Evolutionary conservation across 2,329 filamentous ascomycete genomes (phyloP), one percentile per base, ranked within the genome.

Genomic region (Magnaporthiopsis poae): DNA sequence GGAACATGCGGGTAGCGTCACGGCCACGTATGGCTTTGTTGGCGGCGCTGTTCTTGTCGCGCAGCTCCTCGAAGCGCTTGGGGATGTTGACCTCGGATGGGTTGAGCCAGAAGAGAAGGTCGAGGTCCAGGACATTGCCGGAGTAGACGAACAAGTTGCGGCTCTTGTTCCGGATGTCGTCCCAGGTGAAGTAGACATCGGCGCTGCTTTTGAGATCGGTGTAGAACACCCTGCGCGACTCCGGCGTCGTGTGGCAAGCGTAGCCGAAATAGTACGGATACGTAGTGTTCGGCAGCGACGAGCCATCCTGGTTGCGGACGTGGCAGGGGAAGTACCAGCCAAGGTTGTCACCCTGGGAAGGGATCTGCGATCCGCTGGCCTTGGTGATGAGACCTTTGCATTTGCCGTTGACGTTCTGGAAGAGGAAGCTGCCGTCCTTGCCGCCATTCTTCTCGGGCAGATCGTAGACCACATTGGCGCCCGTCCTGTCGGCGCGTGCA

Each of bases 271-370:
- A 97, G 75, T 90, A 89, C 0, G 86, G 84, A 59, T 83, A 82
- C 0, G 91, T 93, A 60, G 80, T 76, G 75, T 99, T 97, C 1
- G 90, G 88, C 69, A 85, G 78, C 31, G 84, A 86, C 1, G 92
- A 96, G 31, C 95, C 95, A 74, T 99, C 95, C 78, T 98, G 95
- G 71, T 96, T 96, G 82, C 93, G 96, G 1, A 90, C 83, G 5
- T 84, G 88, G 81, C 95, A 99, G 2, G 95, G 95, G 75, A 98
- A 98, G 76, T 99, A 99, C 94, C 95, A 99, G 1, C 89, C 95
- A 69, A 99, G 79, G 67, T 96, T 80, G 13, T 88, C 87, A 65
- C 88, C 79, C 74, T 96, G 88, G 7, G 89, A 90, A 1, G 93
- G 92, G 11, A 99, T 87, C 71, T 92, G 89, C 0, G 93, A 96